A percentile compares a stretch with the other conserved stretches of the same genome.
Evolutionary conservation across 2,329 filamentous ascomycete species (phyloP).

Genomic region (Pseudocercospora vitis): DNA sequence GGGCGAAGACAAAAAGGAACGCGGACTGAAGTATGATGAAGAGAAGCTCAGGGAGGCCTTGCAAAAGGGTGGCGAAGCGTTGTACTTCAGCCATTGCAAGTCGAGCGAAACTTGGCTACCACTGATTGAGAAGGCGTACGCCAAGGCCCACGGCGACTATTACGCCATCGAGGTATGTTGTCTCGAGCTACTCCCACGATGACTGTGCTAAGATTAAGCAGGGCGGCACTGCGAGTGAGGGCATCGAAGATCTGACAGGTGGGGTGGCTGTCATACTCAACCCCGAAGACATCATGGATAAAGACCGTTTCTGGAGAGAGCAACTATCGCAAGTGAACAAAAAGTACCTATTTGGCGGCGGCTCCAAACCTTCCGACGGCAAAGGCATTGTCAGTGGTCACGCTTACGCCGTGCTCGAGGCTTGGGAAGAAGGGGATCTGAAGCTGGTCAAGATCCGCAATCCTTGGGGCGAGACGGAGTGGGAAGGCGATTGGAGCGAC

Average conservation of each 20-base stretch:
- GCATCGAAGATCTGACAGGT: constrained; percentile 57
- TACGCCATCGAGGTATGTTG: constrained; percentile 66
- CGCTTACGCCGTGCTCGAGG: constrained; percentile 62
- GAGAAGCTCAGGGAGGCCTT: constrained; percentile 48
- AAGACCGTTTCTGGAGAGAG: constrained; percentile 79
- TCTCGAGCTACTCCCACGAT: constrained; percentile 36
- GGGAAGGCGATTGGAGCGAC: constrained; percentile 79
- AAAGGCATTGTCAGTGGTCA: constrained; percentile 61
- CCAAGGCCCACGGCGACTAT: constrained; percentile 81
- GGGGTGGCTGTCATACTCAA: constrained; percentile 70
- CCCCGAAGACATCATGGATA: constrained; percentile 70
- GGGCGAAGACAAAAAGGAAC: constrained; percentile 31
- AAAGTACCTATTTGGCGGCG: constrained; percentile 76
- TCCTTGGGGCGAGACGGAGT: constrained; percentile 78
- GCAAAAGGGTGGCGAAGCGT: constrained; percentile 72
- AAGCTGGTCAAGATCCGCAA: constrained; percentile 59
- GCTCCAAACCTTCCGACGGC: constrained; percentile 35
- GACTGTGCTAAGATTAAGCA: constrained; percentile 55
- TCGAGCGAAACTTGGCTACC: constrained; percentile 82
- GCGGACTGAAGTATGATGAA: constrained; percentile 50
- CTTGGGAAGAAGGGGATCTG: constrained; percentile 43
- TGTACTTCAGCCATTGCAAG: constrained; percentile 76
- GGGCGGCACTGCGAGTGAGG: constrained; percentile 68
- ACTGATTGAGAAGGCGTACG: constrained; percentile 77
- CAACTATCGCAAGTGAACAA: constrained; percentile 78